Evolutionary conservation across 1,284 basidiomycete genomes (phyloP).

Genomic region (Xerocomus amazonicus): DNA sequence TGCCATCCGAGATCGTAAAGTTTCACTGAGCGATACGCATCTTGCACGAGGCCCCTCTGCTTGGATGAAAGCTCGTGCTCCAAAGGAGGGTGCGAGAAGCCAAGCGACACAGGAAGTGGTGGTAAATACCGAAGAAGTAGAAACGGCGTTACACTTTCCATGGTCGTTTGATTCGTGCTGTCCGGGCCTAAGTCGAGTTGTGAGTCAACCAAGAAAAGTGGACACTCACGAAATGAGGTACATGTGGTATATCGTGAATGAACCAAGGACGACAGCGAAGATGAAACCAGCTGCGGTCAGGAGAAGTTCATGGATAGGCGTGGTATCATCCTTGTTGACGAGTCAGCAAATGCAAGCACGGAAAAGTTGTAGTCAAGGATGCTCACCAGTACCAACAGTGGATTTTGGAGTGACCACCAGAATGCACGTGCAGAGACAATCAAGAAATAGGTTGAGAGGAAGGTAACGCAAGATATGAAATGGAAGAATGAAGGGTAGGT

Average conservation of each 20-base stretch:
- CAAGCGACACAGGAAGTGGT: constrained; percentile 47
- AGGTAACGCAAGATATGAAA: constrained; percentile 66
- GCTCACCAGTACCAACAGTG: constrained; percentile 52
- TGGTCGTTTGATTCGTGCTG: constrained; percentile 84
- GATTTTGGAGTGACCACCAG: constrained; percentile 65
- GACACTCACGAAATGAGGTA: constrained; percentile 73
- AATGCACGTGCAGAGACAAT: constrained; percentile 56
- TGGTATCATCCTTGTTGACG: constrained; percentile 50
- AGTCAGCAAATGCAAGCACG: constrained; percentile 7
- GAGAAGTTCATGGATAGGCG: constrained; percentile 70
- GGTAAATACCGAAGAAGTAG: constrained; percentile 68
- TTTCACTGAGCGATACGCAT: constrained; percentile 63
- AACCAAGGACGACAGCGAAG: constrained; percentile 69
- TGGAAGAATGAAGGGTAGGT: constrained; percentile 87
- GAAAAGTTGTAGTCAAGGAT: not conserved
- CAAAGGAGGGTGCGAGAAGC: constrained; percentile 62
- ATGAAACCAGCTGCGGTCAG: constrained; percentile 60
- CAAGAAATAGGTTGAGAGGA: constrained; percentile 63
- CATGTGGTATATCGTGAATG: constrained; percentile 75
- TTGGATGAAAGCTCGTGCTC: constrained; percentile 71
- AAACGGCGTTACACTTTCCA: constrained; percentile 79
- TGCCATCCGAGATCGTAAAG: constrained; percentile 78
- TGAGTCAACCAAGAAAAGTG: not conserved
- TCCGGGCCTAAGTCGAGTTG: constrained; percentile 1
- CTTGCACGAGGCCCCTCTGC: constrained; percentile 66